phyloP scores from a whole-genome alignment of 2,329 filamentous ascomycete genomes.

The Aspergillus pseudotamarii region DNA sequence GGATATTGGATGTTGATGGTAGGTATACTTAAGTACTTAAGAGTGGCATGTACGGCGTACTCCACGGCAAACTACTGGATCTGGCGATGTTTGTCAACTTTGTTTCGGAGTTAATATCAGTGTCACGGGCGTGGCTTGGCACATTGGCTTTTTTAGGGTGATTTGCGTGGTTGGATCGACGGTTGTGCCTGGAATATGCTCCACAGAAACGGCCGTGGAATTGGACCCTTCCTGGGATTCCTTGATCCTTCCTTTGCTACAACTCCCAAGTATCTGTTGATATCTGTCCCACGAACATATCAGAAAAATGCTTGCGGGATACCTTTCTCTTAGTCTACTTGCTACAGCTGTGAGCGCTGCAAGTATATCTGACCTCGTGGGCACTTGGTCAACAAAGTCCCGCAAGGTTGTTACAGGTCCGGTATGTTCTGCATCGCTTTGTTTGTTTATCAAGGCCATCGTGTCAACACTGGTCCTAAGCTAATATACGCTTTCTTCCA shows the following conservation, averaged over 20 bases:
- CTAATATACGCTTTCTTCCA: slow-evolving; percentile 10
- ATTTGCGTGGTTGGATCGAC: slow-evolving; percentile 8
- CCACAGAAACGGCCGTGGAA: neutral
- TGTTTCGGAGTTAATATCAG: neutral
- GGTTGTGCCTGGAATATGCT: slow-evolving; percentile 6
- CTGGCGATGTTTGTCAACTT: slow-evolving; percentile 3
- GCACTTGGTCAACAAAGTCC: slow-evolving; percentile 74
- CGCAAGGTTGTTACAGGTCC: slow-evolving; percentile 69
- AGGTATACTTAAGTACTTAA: neutral
- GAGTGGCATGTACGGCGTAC: neutral
- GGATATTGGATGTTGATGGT: neutral
- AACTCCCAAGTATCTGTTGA: slow-evolving; percentile 5
- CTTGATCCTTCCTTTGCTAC: slow-evolving; percentile 6
- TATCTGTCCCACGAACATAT: slow-evolving; percentile 8
- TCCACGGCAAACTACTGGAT: neutral
- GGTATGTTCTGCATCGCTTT: slow-evolving; percentile 47
- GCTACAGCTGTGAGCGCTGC: slow-evolving; percentile 42
- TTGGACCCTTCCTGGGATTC: slow-evolving; percentile 4
- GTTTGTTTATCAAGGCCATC: slow-evolving; percentile 6
- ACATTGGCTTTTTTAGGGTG: slow-evolving; percentile 1
- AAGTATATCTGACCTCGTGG: slow-evolving; percentile 58
- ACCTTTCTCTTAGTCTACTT: slow-evolving; percentile 40
- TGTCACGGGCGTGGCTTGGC: slow-evolving; percentile 4
- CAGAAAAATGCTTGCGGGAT: slow-evolving; percentile 31
- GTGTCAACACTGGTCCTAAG: neutral